These are phyloP conservation scores for Phytophthora cajani DNA, from an alignment of 352 stramenopile genomes.

Conservation along the genomic window DNA sequence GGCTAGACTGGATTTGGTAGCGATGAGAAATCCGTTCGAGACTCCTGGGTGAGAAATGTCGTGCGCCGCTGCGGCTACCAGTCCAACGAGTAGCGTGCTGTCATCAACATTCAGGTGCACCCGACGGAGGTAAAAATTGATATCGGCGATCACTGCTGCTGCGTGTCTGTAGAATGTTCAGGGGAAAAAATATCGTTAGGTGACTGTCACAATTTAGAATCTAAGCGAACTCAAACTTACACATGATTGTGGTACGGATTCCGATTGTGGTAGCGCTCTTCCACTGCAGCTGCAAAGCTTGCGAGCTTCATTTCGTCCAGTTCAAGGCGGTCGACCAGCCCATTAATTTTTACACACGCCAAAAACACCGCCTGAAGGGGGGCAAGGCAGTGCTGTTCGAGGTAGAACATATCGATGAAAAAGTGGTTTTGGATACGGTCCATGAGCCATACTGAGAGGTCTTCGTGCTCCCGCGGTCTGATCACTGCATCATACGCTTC, in stretches of 20 bases:
- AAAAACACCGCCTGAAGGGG: constrained; percentile 64
- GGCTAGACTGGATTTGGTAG: constrained; percentile 88
- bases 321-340: constrained; percentile 49
- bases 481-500: constrained; percentile 11
- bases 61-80: constrained; percentile 90
- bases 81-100: constrained; percentile 60
- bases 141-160: constrained; percentile 63
- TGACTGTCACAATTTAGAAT: background rate
- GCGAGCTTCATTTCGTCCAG: constrained; percentile 54
- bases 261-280: constrained; percentile 65
- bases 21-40: constrained; percentile 92
- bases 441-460: constrained; percentile 58
- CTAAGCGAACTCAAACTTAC: constrained; percentile 32
- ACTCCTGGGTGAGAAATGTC: constrained; percentile 93
- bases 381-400: constrained; percentile 51
- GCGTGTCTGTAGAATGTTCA: constrained; percentile 47
- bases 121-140: constrained; percentile 70
- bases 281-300: constrained; percentile 56
- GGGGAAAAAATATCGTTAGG: too few species aligned
- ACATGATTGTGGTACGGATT: constrained; percentile 82
- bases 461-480: constrained; percentile 19
- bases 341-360: constrained; percentile 64
- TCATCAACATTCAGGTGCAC: constrained; percentile 68
- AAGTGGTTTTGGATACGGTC: constrained; percentile 64
- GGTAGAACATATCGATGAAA: constrained; percentile 70